phyloP scores from a whole-genome alignment of 805 yeast genomes.

The Teunomyces aglyptinius region DNA sequence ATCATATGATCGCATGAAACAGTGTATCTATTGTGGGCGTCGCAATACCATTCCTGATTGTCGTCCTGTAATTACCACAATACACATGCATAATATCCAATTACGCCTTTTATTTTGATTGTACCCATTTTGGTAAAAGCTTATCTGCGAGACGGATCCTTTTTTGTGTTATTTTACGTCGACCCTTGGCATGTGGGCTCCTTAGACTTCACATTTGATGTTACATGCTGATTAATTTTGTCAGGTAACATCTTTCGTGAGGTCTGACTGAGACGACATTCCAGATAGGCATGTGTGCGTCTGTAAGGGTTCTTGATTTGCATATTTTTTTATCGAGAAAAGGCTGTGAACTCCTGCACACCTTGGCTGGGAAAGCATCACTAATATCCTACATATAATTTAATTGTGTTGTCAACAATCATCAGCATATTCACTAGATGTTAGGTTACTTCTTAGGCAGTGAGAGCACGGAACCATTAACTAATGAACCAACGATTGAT shows the following conservation, averaged over 20 bases:
- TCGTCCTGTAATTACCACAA: not conserved
- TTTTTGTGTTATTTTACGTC: not conserved
- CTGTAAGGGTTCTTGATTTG: not conserved
- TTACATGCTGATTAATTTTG: not conserved
- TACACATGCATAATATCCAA: not conserved
- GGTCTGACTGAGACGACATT: not conserved
- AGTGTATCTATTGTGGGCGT: not conserved
- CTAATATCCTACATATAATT: not conserved
- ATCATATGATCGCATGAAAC: not conserved
- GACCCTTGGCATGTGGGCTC: not conserved
- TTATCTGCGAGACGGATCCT: not conserved
- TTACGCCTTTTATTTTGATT: not conserved
- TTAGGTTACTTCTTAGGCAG: conserved; percentile 11
- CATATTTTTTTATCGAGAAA: not conserved
- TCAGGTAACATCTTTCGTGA: not conserved
- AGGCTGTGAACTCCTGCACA: not conserved
- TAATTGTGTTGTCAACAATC: not conserved
- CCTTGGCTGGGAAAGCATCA: not conserved
- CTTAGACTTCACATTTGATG: not conserved
- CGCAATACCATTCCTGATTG: not conserved
- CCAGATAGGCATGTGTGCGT: not conserved
- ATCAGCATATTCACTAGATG: conserved; percentile 5
- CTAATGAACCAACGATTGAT: conserved; percentile 36
- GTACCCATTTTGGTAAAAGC: not conserved
- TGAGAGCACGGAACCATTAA: conserved; percentile 17